Percentiles rank a stretch among this genome's conserved stretches.
Conservation (phyloP, 306 rosid genomes). For the Cucumis melo region DNA sequence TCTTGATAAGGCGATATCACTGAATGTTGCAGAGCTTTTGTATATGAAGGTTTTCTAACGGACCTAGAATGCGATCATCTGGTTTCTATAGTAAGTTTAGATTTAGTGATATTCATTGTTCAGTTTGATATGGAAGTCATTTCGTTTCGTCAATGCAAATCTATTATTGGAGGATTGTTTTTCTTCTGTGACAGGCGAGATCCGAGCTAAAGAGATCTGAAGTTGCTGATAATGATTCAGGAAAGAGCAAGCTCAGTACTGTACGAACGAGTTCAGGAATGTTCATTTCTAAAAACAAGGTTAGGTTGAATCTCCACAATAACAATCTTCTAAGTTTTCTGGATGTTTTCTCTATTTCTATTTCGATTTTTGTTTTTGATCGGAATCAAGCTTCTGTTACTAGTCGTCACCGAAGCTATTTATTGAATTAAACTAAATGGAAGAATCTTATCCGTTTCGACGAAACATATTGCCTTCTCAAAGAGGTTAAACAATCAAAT, state of each 20-base stretch:
- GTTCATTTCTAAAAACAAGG: constrained; percentile 86
- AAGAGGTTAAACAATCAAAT: neutral
- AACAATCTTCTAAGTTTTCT: neutral
- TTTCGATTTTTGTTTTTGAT: neutral
- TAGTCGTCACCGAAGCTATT: neutral
- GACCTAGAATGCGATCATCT: constrained; percentile 86
- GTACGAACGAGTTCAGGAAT: constrained; percentile 94
- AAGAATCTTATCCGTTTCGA: neutral
- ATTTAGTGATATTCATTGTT: neutral
- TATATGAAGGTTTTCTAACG: constrained; percentile 76
- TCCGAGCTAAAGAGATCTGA: constrained; percentile 90
- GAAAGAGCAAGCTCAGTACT: constrained; percentile 60
- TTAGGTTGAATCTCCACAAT: constrained; percentile 1
- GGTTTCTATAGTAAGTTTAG: constrained; percentile 66
- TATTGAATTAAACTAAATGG: neutral
- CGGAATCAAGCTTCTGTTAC: neutral
- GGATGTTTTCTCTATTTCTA: neutral
- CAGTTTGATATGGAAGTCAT: neutral
- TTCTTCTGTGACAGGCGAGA: constrained; percentile 47
- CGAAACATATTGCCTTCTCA: neutral
- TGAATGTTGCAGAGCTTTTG: constrained; percentile 66
- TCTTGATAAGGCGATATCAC: neutral
- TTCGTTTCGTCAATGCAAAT: neutral
- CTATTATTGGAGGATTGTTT: neutral
- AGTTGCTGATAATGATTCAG: constrained; percentile 69